Base-by-base conservation (phyloP, 129 eudicot genomes). In the Flaveria sonorensis region DNA sequence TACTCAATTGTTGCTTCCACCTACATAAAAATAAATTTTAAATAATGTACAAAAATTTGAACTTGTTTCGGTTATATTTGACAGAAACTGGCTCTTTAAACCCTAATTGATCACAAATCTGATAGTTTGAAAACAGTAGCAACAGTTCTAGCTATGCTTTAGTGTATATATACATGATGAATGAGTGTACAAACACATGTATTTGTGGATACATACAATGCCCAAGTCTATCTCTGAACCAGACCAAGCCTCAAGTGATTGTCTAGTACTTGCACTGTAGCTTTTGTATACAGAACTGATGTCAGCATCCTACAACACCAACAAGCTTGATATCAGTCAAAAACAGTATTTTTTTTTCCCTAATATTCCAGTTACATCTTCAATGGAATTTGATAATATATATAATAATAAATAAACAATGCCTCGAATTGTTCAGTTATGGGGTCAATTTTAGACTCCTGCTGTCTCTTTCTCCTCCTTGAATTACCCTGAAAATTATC, bases 191-290 rank as follows among this genome's bases (percentile, higher is more conserved):
- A 57, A 60, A 60, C 10, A 15, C 68, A 61, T 4, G 68, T 63
- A 24, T 23, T 11, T 40, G 76, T 62, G 32, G 20, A 78, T 75
- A 88, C 96, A 77, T 86, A 92, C 98, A 75, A 89, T 91, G 72
- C 92, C 97, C 85, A 89, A 79, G 75, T 93, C 98, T 83, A 83
- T 89, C 83, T 88, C 86, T 53, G 83, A 85, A 47, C 89, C 89
- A 80, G 93, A 88, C 98, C 98, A 93, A 61, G 98, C 96, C 74
- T 89, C 97, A 83, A 93, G 98, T 76, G 98, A 90, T 42, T 76
- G 85, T 84, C 97, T 87, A 60, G 97, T 90, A 70, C 62, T 89
- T 64, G 85, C 56, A 59, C 89, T 93, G 83, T 88, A 93, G 84
- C 83, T 82, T 86, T 87, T 93, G 89, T 87, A 93, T 16, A 78